Evolutionary conservation across 192 early-diverging fungal species (phyloP).

Genomic region (Helicostylum pulchrum): DNA sequence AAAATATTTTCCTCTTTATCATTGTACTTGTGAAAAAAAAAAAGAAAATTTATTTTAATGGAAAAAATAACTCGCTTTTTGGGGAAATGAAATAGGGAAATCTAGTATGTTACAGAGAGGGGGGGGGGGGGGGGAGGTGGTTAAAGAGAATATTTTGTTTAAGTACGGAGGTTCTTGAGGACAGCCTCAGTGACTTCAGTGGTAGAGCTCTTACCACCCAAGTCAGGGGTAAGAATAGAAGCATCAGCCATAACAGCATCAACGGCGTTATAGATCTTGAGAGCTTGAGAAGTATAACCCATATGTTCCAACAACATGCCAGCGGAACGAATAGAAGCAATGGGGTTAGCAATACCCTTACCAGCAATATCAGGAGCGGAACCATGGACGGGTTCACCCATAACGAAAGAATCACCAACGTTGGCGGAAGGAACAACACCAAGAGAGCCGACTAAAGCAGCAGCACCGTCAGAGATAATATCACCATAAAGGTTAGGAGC

Average conservation of each 20-base stretch:
- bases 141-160: not conserved
- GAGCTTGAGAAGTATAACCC: constrained; percentile 68
- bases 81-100: no score
- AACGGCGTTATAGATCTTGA: constrained; percentile 80
- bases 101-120: not conserved
- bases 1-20: no score
- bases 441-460: constrained; percentile 91
- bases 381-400: constrained; percentile 88
- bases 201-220: constrained; percentile 86
- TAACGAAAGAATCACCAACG: constrained; percentile 92
- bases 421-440: constrained; percentile 96
- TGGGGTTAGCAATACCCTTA: constrained; percentile 93
- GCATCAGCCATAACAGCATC: constrained; percentile 72
- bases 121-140: not conserved
- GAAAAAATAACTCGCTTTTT: no score
- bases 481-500: constrained; percentile 98
- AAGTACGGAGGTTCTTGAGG: constrained; percentile 59
- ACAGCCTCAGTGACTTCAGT: constrained; percentile 81
- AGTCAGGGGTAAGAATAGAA: constrained; percentile 73
- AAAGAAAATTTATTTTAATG: no score
- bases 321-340: constrained; percentile 93
- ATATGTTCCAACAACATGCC: constrained; percentile 89
- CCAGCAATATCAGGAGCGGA: constrained; percentile 98
- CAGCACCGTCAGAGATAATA: constrained; percentile 96
- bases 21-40: not conserved